Evolutionary conservation across 805 yeast genomes (phyloP).

Genomic region (Cyberlindnera maritima): DNA sequence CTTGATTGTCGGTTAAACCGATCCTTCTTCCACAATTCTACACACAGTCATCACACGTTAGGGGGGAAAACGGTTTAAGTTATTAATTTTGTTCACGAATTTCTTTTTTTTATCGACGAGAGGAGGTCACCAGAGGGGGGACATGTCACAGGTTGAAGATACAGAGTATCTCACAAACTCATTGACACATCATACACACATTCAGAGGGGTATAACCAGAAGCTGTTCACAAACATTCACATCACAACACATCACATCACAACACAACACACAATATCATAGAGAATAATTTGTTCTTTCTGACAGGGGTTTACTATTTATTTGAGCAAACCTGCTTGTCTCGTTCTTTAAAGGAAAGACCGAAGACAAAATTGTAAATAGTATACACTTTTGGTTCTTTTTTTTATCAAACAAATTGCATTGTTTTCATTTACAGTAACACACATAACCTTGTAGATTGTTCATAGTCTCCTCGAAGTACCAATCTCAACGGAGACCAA

Average conservation of each 20-base stretch:
- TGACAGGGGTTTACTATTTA: conserved; percentile 14
- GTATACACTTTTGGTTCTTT: conserved; percentile 20
- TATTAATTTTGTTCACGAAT: conserved; percentile 11
- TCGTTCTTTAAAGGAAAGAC: conserved; percentile 8
- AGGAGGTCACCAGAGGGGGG: background rate
- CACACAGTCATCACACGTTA: background rate
- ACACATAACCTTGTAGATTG: background rate
- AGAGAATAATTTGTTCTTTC: conserved; percentile 10
- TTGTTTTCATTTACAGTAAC: conserved; percentile 12
- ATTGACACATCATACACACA: background rate
- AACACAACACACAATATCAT: conserved; percentile 6
- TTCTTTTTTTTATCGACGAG: conserved; percentile 1
- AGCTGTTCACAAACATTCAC: conserved; percentile 5
- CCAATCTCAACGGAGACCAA: conserved; percentile 51
- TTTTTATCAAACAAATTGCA: conserved; percentile 18
- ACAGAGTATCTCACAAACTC: background rate
- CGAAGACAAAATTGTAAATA: conserved; percentile 21
- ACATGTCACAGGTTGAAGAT: background rate
- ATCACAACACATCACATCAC: conserved; percentile 1
- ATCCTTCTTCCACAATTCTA: background rate
- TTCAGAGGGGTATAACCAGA: background rate
- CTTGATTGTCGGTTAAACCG: conserved; percentile 76
- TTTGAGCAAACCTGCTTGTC: conserved; percentile 1
- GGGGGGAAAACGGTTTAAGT: conserved; percentile 1
- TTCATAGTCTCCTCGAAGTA: too few species aligned